Evolutionary conservation across 1,284 basidiomycete genomes (phyloP).

Genomic region (Ustilago vetiveriae): DNA sequence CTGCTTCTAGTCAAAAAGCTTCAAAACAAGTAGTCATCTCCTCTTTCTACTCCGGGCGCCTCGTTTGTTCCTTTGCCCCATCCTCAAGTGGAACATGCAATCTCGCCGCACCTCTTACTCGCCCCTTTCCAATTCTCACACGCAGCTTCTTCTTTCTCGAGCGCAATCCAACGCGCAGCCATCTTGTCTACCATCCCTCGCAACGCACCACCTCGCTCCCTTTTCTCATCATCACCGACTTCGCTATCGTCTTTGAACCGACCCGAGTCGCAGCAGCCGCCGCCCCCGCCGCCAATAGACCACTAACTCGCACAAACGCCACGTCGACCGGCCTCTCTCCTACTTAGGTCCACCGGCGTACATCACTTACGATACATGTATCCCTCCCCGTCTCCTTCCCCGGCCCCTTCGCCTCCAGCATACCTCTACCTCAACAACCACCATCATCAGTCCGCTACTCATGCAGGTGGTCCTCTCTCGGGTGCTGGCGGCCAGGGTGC

Average conservation of each 20-base stretch:
- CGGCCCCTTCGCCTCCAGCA: conserved; percentile 61
- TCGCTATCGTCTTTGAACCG: conserved; percentile 18
- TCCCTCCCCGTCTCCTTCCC: conserved; percentile 59
- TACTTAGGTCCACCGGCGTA: conserved; percentile 9
- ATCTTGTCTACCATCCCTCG: not conserved
- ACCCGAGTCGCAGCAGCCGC: too few relatives aligned
- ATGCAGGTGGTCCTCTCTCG: conserved; percentile 45
- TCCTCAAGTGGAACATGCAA: conserved; percentile 36
- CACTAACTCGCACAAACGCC: not conserved
- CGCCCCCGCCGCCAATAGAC: not conserved
- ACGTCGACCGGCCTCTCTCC: conserved; percentile 1
- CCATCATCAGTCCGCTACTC: conserved; percentile 44
- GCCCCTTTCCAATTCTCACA: conserved; percentile 8
- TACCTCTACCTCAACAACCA: conserved; percentile 58
- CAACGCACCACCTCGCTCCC: conserved; percentile 5
- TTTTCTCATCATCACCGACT: conserved; percentile 13
- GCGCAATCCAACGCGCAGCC: conserved; percentile 6
- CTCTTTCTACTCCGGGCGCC: not conserved
- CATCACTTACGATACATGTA: conserved; percentile 52
- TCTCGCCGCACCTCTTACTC: conserved; percentile 14
- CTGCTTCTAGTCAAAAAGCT: too few relatives aligned
- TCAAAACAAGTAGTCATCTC: not conserved
- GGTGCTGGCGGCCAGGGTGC: conserved; percentile 31
- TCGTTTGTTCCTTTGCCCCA: not conserved
- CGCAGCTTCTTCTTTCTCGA: conserved; percentile 1